Percentiles rank a stretch among this genome's conserved stretches.
phyloP scores from a whole-genome alignment of 306 rosid species.

The Ziziphus jujuba region DNA sequence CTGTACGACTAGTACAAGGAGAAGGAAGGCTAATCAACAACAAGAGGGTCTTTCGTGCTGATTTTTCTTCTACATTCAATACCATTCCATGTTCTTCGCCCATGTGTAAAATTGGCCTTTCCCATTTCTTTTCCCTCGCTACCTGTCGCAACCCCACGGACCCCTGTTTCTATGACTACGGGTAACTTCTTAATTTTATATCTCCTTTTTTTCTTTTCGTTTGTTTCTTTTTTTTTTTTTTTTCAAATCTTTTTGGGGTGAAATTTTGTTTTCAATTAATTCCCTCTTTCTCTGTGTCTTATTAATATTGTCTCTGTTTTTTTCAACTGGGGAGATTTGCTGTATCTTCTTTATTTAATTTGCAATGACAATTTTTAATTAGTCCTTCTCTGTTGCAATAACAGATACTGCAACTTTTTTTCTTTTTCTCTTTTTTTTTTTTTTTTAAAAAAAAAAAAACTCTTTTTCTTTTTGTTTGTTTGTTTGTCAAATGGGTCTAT shows the following conservation, averaged over 20 bases:
- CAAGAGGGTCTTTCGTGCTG: constrained; percentile 41
- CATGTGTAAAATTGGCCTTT: constrained; percentile 44
- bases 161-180: constrained; percentile 68
- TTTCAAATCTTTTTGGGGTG: too few relatives aligned
- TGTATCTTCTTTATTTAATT: too few relatives aligned
- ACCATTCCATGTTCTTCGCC: constrained; percentile 42
- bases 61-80: constrained; percentile 45
- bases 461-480: neutral
- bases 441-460: neutral
- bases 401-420: too few relatives aligned
- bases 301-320: neutral
- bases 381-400: too few relatives aligned
- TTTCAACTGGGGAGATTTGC: neutral
- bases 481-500: neutral
- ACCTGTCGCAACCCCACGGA: constrained; percentile 44
- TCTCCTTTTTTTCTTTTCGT: neutral
- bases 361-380: too few relatives aligned
- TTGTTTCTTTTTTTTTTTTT: too few relatives aligned
- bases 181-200: constrained; percentile 29
- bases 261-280: neutral
- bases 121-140: constrained; percentile 37
- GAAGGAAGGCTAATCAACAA: too few relatives aligned
- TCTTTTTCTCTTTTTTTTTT: too few relatives aligned
- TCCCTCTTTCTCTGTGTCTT: neutral
- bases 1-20: too few relatives aligned